A percentile compares a stretch with the other conserved stretches of the same genome.
Evolutionary conservation across 2,329 filamentous ascomycete species (phyloP).

Genomic region (Neoscytalidium dimidiatum): DNA sequence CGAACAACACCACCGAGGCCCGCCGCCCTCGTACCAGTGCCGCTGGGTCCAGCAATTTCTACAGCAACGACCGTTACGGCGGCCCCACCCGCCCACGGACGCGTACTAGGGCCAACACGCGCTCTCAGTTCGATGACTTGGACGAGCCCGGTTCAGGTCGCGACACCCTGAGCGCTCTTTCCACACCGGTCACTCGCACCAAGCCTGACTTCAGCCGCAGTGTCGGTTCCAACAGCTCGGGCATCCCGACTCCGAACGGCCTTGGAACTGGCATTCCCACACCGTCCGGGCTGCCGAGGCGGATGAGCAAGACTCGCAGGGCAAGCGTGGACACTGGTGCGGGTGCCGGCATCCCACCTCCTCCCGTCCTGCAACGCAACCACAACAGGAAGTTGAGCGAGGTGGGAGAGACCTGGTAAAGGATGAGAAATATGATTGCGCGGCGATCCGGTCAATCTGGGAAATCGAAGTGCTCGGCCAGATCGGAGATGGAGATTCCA

Average conservation of each 20-base stretch:
- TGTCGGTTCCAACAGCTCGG: constrained; percentile 30
- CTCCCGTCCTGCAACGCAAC: background rate
- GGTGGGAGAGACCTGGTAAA: constrained; percentile 60
- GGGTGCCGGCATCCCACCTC: background rate
- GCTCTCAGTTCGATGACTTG: constrained; percentile 12
- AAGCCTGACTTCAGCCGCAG: constrained; percentile 55
- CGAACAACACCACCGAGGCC: constrained; percentile 7
- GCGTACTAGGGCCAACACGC: constrained; percentile 8
- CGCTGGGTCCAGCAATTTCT: background rate
- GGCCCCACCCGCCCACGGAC: constrained; percentile 9
- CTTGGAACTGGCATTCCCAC: constrained; percentile 51
- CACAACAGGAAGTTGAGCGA: constrained; percentile 51
- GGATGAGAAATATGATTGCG: constrained; percentile 1
- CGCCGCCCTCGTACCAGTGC: constrained; percentile 37
- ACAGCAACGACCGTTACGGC: constrained; percentile 3
- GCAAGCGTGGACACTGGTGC: constrained; percentile 34
- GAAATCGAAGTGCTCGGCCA: constrained; percentile 10
- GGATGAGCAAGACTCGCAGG: constrained; percentile 51
- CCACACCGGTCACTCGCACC: constrained; percentile 31
- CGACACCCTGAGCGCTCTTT: constrained; percentile 28
- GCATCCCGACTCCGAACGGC: constrained; percentile 47
- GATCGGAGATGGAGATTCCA: constrained; percentile 14
- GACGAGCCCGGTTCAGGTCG: background rate
- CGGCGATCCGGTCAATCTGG: constrained; percentile 16
- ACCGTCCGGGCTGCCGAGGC: constrained; percentile 49